phyloP scores from a whole-genome alignment of 768 basidiomycete genomes.

The Termitomyces sp. region DNA sequence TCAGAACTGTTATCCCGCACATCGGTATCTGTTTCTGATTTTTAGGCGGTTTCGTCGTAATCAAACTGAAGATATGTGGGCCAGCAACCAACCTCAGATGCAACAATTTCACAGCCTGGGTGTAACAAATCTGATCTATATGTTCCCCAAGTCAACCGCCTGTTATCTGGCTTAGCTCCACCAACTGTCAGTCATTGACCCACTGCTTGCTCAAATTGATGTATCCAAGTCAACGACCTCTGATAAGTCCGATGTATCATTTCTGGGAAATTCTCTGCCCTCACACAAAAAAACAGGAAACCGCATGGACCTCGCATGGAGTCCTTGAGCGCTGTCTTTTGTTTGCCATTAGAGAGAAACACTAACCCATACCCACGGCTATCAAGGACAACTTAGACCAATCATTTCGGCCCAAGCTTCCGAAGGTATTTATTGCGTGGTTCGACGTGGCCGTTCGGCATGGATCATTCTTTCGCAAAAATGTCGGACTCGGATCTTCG shows the following conservation, averaged over 20 bases:
- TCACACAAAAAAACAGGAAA: background rate
- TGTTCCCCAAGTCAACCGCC: constrained; percentile 2
- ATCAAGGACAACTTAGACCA: constrained; percentile 9
- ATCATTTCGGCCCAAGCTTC: background rate
- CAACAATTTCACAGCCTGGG: background rate
- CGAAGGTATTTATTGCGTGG: background rate
- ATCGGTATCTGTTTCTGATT: background rate
- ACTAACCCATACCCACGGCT: constrained; percentile 12
- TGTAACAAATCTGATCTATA: background rate
- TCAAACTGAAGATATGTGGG: background rate
- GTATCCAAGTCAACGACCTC: background rate
- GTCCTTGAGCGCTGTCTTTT: background rate
- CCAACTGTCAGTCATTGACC: background rate
- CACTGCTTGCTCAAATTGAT: background rate
- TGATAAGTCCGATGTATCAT: constrained; percentile 10
- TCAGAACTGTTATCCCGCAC: background rate
- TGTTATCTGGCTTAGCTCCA: background rate
- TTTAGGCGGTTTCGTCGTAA: background rate
- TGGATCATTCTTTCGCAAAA: constrained; percentile 2
- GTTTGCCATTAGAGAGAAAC: background rate
- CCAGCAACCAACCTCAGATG: constrained; percentile 2
- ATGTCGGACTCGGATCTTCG: constrained; percentile 10
- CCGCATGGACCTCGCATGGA: constrained; percentile 1
- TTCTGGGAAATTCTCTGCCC: background rate
- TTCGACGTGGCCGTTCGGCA: background rate